These are phyloP conservation scores for Hawksworthiomyces lignivorus DNA, from an alignment of 2,329 filamentous ascomycete species.

Conservation along the genomic window DNA sequence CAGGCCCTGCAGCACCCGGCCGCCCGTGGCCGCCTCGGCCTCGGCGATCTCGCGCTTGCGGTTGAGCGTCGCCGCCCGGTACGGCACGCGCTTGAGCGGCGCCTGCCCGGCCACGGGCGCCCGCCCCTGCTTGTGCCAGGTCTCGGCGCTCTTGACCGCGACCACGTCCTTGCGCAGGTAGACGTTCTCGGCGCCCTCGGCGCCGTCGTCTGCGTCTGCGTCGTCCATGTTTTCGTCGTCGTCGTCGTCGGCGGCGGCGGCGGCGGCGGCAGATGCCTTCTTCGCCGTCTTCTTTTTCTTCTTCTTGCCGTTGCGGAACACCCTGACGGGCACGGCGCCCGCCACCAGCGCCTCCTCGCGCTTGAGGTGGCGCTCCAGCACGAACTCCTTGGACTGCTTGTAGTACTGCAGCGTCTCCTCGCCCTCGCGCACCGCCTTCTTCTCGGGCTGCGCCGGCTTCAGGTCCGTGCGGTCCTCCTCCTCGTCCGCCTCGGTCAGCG, in stretches of 20 bases:
- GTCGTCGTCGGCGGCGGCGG: background rate
- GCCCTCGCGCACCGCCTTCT: slow-evolving; percentile 65
- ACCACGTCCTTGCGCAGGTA: slow-evolving; percentile 74
- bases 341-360: slow-evolving; percentile 82
- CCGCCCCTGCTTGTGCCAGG: slow-evolving; percentile 95
- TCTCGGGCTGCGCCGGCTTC: slow-evolving; percentile 62
- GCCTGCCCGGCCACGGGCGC: slow-evolving; percentile 61
- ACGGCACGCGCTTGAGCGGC: slow-evolving; percentile 80
- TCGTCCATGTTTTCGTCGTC: background rate
- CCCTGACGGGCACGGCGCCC: slow-evolving; percentile 59
- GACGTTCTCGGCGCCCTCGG: slow-evolving; percentile 61
- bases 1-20: slow-evolving; percentile 79
- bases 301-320: slow-evolving; percentile 61
- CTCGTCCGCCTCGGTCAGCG: slow-evolving; percentile 65
- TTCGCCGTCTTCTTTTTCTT: slow-evolving; percentile 31
- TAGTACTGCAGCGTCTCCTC: slow-evolving; percentile 82
- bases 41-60: slow-evolving; percentile 85
- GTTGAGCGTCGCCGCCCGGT: slow-evolving; percentile 82
- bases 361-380: slow-evolving; percentile 77
- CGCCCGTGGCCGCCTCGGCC: slow-evolving; percentile 67
- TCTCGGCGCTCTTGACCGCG: slow-evolving; percentile 82
- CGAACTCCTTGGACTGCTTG: slow-evolving; percentile 77
- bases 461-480: slow-evolving; percentile 73
- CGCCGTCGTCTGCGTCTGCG: slow-evolving; percentile 20
- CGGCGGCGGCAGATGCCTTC: background rate